Base-by-base conservation (phyloP, 2,329 filamentous ascomycete genomes). In the Ascomycota sp. region DNA sequence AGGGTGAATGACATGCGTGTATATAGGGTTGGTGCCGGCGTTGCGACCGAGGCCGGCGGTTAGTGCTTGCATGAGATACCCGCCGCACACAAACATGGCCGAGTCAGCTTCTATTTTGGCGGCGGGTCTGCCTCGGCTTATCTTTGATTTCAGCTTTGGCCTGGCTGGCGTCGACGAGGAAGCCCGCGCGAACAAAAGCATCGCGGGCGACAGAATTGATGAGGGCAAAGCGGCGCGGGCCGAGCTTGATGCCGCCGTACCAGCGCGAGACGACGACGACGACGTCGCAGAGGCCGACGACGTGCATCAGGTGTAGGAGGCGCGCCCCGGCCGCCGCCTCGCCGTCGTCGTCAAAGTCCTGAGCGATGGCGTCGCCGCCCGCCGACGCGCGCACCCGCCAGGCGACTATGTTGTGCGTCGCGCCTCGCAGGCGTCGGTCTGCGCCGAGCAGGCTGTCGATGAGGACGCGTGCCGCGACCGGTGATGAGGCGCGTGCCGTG, bases 341-440 rank as follows among this genome's bases (percentile, higher is more conserved):
- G 3, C 89, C 89, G 48, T 98, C 89, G 43, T 98, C 89, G 43
- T 98, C 80, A 46, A 76, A 94, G 52, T 98, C 89, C 50, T 95
- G 85, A 40, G 75, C 82, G 20, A 57, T 56, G 28, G 25, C 19
- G 17, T 19, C 29, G 8, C 25, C 12, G 5, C 5, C n/a, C n/a
- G n/a, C n/a, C n/a, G n/a, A 45, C 0, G 67, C 69, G 20, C 66
- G 69, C 32, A 95, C 85, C 8, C 89, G 69, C 80, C 83, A 95
- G 2, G 86, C 86, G 13, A 77, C 85, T 46, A 98, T 94, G 50
- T 95, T 95, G 51, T 98, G 89, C 35, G 86, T 83, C 4, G 89
- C 89, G 28, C 65, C 60, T n/a, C 82, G 75, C 23, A 82, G 75
- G 40, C 79, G 82, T 53, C 78, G 83, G 52, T 95, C 83, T 7